These are phyloP conservation scores for Heterobasidion annosum DNA, from an alignment of 1,284 basidiomycete species.

Conservation along the genomic window DNA sequence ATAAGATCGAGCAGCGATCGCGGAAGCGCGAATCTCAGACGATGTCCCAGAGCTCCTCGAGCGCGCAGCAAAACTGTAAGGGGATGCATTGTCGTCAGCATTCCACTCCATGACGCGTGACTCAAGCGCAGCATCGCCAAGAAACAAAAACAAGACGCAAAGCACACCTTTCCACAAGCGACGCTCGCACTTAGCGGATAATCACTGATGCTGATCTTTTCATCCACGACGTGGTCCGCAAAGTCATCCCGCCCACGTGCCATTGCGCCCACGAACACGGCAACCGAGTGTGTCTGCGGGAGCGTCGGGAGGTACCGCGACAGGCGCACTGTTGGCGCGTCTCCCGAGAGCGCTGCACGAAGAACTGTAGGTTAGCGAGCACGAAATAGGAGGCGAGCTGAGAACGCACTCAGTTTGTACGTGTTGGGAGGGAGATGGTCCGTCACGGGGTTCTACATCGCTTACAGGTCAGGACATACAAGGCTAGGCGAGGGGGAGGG, in stretches of 20 bases:
- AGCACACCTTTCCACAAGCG: slow-evolving; percentile 87
- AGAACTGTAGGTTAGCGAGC: slow-evolving; percentile 1
- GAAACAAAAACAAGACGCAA: background rate
- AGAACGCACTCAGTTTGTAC: slow-evolving; percentile 81
- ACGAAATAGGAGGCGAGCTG: background rate
- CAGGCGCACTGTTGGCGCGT: slow-evolving; percentile 79
- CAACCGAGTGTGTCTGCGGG: slow-evolving; percentile 83
- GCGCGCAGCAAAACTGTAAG: slow-evolving; percentile 28
- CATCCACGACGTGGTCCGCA: slow-evolving; percentile 92
- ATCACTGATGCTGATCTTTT: slow-evolving; percentile 95
- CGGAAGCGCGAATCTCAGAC: slow-evolving; percentile 14
- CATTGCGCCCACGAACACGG: slow-evolving; percentile 98
- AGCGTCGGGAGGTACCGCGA: slow-evolving; percentile 77
- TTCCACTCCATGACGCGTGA: background rate
- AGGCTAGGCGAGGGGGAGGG: background rate
- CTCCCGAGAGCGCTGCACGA: slow-evolving; percentile 77
- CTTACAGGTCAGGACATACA: slow-evolving; percentile 4
- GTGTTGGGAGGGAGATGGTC: slow-evolving; percentile 96
- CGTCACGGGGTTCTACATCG: slow-evolving; percentile 78
- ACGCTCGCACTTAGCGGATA: slow-evolving; percentile 93
- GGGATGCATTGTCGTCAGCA: background rate
- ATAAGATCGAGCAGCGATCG: background rate
- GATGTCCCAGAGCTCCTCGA: slow-evolving; percentile 32
- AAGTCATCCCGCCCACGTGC: slow-evolving; percentile 94
- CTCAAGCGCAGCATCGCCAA: background rate